Conservation (phyloP, 2,329 filamentous ascomycete species). For the Clarireedia monteithiana region DNA sequence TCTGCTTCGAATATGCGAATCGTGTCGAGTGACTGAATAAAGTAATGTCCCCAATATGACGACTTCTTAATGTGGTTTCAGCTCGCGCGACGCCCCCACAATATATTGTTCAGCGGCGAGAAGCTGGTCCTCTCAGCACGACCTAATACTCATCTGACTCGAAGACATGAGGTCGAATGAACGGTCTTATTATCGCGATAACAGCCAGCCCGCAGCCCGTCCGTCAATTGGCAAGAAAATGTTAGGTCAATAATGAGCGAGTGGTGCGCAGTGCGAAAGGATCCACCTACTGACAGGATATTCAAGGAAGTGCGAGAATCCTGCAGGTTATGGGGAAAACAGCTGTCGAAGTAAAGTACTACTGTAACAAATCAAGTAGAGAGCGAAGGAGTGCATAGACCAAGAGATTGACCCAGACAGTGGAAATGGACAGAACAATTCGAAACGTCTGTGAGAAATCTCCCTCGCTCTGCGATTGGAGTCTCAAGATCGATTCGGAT, state of each 20-base stretch:
- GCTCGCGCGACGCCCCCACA: constrained; percentile 17
- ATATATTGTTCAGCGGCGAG: background rate
- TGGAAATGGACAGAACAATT: constrained; percentile 14
- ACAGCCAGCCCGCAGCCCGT: background rate
- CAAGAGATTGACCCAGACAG: constrained; percentile 20
- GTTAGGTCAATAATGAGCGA: constrained; percentile 13
- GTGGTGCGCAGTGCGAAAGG: background rate
- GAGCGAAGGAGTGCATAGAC: constrained; percentile 9
- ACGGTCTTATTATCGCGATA: constrained; percentile 8
- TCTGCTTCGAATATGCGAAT: constrained; percentile 9
- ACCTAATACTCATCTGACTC: constrained; percentile 15
- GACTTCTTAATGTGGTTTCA: constrained; percentile 12
- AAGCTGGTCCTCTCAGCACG: constrained; percentile 21
- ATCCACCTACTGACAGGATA: constrained; percentile 4
- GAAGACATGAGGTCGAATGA: constrained; percentile 23
- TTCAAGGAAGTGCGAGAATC: constrained; percentile 2
- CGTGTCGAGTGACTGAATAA: constrained; percentile 10
- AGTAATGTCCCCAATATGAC: constrained; percentile 6
- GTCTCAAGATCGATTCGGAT: constrained; percentile 6
- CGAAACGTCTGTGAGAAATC: constrained; percentile 20
- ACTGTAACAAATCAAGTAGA: constrained; percentile 6
- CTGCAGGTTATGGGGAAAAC: constrained; percentile 11
- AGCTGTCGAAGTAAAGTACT: constrained; percentile 5
- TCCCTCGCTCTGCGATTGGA: constrained; percentile 3
- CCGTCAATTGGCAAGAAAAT: constrained; percentile 8